Base-by-base conservation (phyloP, 306 rosid species). In the Delonix regia region DNA sequence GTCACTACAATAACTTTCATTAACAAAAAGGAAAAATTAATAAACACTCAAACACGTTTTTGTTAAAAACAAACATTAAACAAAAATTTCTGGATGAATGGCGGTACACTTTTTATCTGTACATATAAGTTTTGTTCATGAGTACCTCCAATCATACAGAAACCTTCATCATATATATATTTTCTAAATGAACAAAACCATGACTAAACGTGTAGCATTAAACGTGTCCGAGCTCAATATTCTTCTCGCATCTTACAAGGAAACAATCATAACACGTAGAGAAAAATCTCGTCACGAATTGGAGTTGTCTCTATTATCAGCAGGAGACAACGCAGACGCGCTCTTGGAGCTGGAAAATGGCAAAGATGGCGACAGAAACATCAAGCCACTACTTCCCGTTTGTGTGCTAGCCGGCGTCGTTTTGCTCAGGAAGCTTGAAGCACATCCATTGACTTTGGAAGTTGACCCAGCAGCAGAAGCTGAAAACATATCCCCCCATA, bases 311-410 rank as follows among this genome's bases (percentile, higher is more conserved):
- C 78, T 85, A 63, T 63, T 63, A 36, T 64, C 49, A 7, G 18
- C 81, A 1, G 78, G 74, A 21, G 98, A 89, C 79, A 95, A 87
- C 1, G 91, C 67, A 55, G 97, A 89, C 0, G 93, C 87, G 78
- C 86, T 89, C 74, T 90, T 91, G 56, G 95, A 67, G 25, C 79
- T 55, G 13, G 97, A 81, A 77, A 87, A 83, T 14, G 94, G 85
- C 86, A 88, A 73, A 36, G 99, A 74, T 14, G 94, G 84, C 2
- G 90, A 84, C 3, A 73, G 47, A 66, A 86, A 88, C 87, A 79
- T 74, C 82, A 81, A 73, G 74, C 69, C 24, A n/a, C 69, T 63
- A n/a, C 78, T 85, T 16, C 81, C 83, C 0, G 83, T 61, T 81
- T 82, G 90, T 24, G 92, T 57, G 53, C 48, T 80, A 3, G 66